These are phyloP conservation scores for Fusarium torulosum DNA, from an alignment of 2,329 filamentous ascomycete genomes.

Conservation along the genomic window DNA sequence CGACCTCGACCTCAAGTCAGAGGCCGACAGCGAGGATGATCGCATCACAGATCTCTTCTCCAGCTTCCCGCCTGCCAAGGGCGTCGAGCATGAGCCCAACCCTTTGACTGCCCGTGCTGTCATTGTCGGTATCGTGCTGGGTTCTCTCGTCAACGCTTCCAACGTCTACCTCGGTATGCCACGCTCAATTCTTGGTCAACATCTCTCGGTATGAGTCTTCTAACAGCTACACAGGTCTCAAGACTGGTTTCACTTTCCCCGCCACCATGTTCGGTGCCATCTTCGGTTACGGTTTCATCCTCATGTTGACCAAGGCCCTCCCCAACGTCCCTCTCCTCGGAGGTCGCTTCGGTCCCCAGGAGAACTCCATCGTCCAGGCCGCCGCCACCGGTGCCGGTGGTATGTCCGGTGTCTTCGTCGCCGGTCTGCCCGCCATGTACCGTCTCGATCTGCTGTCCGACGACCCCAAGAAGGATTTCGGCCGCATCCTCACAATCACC, in stretches of 20 bases:
- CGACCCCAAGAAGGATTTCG: slow-evolving; percentile 67
- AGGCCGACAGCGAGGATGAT: slow-evolving; percentile 46
- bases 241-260: slow-evolving; percentile 64
- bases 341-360: slow-evolving; percentile 68
- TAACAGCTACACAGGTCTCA: slow-evolving; percentile 55
- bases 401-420: slow-evolving; percentile 68
- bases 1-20: slow-evolving; percentile 48
- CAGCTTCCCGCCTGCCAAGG: slow-evolving; percentile 58
- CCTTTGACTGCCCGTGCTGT: slow-evolving; percentile 69
- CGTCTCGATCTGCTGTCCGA: slow-evolving; percentile 63
- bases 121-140: slow-evolving; percentile 66
- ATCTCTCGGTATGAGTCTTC: neutral
- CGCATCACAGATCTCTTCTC: slow-evolving; percentile 54
- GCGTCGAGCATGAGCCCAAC: slow-evolving; percentile 58
- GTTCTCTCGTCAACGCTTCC: slow-evolving; percentile 71
- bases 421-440: slow-evolving; percentile 71
- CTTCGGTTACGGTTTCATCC: slow-evolving; percentile 70
- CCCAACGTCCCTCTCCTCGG: slow-evolving; percentile 65
- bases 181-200: too few species aligned
- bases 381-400: slow-evolving; percentile 70
- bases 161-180: slow-evolving; percentile 69
- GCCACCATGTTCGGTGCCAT: slow-evolving; percentile 66
- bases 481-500: slow-evolving; percentile 70
- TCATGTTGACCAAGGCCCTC: slow-evolving; percentile 63
- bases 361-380: slow-evolving; percentile 73